A percentile compares a stretch with the other conserved stretches of the same genome.
Conservation (phyloP, 148 eudicot genomes). For the Vaccinium vitisidaea region DNA sequence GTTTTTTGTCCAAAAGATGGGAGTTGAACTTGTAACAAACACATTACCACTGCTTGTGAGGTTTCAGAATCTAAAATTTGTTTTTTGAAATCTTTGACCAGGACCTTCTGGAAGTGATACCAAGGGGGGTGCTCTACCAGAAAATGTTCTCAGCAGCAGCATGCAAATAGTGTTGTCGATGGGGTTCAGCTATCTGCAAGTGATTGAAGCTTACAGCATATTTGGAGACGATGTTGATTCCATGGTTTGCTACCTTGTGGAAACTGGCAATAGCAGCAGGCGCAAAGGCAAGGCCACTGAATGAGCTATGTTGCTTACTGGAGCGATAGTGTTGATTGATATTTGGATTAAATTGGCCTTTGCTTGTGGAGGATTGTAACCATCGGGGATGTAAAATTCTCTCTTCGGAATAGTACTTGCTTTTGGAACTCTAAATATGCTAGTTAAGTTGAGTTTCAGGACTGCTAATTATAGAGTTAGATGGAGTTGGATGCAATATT, state of each 20-base stretch:
- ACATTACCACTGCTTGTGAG: no score
- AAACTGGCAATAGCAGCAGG: conserved; percentile 68
- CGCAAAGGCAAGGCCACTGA: conserved; percentile 95
- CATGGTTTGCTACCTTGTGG: conserved; percentile 83
- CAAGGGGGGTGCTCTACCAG: conserved; percentile 32
- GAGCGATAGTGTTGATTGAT: background rate
- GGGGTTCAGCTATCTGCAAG: conserved; percentile 96
- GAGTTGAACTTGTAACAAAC: no score
- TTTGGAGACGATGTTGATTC: conserved; percentile 97
- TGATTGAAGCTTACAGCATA: conserved; percentile 81
- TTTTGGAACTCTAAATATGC: background rate
- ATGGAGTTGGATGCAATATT: background rate
- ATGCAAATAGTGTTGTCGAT: conserved; percentile 83
- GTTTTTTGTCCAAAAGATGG: no score
- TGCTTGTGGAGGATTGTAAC: background rate
- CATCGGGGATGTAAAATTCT: background rate
- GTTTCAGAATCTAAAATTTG: no score
- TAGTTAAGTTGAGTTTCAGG: background rate
- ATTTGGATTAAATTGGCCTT: background rate
- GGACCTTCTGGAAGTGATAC: conserved; percentile 61
- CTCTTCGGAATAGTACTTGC: background rate
- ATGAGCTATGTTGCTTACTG: conserved; percentile 19
- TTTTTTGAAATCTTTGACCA: conserved; percentile 19
- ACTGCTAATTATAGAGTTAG: background rate
- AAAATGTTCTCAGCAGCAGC: conserved; percentile 48